Conservation (phyloP, 768 basidiomycete genomes). For the Cytidiella melzeri region DNA sequence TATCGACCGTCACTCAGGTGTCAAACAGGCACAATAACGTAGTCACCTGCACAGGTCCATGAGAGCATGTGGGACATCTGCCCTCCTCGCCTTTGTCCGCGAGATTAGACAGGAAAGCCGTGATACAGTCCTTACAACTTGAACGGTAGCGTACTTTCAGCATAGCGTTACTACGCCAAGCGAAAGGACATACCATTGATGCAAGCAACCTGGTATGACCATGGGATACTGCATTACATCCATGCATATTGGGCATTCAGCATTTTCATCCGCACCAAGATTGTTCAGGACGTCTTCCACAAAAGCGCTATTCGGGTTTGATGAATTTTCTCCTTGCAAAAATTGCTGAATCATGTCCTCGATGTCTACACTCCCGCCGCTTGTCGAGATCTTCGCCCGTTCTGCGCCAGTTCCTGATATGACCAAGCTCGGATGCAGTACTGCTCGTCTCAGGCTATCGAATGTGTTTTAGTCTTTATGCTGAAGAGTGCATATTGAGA, state of each 20-base stretch:
- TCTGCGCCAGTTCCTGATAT: conserved; percentile 42
- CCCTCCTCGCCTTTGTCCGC: conserved; percentile 65
- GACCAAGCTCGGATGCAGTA: conserved; percentile 85
- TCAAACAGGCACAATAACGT: background rate
- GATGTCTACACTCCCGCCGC: conserved; percentile 47
- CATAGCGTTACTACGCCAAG: too few relatives aligned
- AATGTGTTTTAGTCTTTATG: background rate
- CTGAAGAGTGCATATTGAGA: background rate
- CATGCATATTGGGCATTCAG: conserved; percentile 78
- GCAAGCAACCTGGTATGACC: conserved; percentile 71
- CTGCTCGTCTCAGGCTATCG: conserved; percentile 78
- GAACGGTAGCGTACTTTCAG: too few relatives aligned
- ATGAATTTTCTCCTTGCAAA: conserved; percentile 29
- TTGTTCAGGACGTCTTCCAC: conserved; percentile 61
- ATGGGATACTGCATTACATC: conserved; percentile 69
- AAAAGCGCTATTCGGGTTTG: conserved; percentile 36
- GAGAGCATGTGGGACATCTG: conserved; percentile 74
- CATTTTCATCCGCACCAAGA: conserved; percentile 37
- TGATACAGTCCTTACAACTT: conserved; percentile 89
- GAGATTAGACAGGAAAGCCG: conserved; percentile 62
- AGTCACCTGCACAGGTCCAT: conserved; percentile 58
- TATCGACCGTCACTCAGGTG: background rate
- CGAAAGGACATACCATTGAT: conserved; percentile 51
- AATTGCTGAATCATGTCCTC: conserved; percentile 50
- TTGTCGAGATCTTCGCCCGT: conserved; percentile 30